These are phyloP conservation scores for Wickerhamomyces bisporus DNA, from an alignment of 805 yeast genomes.

Conservation along the genomic window DNA sequence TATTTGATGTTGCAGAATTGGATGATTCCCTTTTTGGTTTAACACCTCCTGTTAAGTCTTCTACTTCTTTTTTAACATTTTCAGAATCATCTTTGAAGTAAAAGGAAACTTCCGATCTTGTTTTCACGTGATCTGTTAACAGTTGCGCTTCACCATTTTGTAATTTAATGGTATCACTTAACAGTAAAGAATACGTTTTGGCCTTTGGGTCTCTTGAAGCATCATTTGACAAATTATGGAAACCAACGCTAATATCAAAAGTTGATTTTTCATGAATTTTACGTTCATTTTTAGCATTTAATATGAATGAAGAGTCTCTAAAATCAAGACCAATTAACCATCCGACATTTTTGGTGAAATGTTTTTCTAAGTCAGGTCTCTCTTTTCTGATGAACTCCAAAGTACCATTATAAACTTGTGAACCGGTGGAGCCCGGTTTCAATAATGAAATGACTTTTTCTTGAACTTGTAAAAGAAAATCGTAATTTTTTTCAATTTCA, in stretches of 20 bases:
- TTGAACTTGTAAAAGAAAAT: constrained; percentile 67
- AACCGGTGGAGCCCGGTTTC: constrained; percentile 57
- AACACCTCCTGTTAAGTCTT: constrained; percentile 35
- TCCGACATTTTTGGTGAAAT: constrained; percentile 77
- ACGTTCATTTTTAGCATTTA: constrained; percentile 70
- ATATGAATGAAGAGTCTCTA: constrained; percentile 69
- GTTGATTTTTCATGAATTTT: constrained; percentile 66
- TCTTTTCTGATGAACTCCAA: constrained; percentile 53
- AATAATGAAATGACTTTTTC: constrained; percentile 51
- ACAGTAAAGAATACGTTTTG: constrained; percentile 61
- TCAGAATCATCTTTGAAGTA: constrained; percentile 71
- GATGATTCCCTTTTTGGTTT: constrained; percentile 26
- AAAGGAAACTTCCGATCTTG: constrained; percentile 72
- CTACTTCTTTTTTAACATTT: constrained; percentile 31
- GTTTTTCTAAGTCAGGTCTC: constrained; percentile 57
- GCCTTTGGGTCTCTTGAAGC: constrained; percentile 41
- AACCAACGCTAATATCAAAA: constrained; percentile 72
- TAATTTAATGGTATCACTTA: constrained; percentile 78
- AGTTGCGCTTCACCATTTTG: constrained; percentile 52
- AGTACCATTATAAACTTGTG: constrained; percentile 64
- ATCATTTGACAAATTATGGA: constrained; percentile 52
- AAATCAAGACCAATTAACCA: constrained; percentile 88
- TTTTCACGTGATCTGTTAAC: constrained; percentile 70
- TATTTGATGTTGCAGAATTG: constrained; percentile 21
- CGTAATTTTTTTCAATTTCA: constrained; percentile 75